Percentiles rank a stretch among this genome's conserved stretches.
Conservation (phyloP, 1,284 basidiomycete species). For the Marasmius sp. region DNA sequence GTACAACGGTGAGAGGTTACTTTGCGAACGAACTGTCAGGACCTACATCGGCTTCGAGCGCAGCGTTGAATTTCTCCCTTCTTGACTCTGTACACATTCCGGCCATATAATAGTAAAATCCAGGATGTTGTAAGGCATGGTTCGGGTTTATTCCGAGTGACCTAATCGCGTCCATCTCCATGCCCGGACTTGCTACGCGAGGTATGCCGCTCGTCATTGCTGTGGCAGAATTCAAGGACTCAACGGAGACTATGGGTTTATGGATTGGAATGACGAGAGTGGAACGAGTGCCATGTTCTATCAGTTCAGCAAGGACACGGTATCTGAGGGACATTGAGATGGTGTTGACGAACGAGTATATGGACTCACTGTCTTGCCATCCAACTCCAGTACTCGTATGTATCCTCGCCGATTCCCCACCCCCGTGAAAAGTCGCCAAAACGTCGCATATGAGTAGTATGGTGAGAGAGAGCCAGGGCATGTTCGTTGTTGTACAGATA, state of each 20-base stretch:
- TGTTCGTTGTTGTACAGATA: constrained; percentile 88
- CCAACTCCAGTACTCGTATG: constrained; percentile 98
- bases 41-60: constrained; percentile 59
- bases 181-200: constrained; percentile 29
- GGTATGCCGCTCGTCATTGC: constrained; percentile 24
- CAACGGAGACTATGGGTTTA: constrained; percentile 31
- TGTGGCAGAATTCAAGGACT: constrained; percentile 23
- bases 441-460: constrained; percentile 80
- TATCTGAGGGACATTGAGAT: constrained; percentile 48
- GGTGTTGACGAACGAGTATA: neutral
- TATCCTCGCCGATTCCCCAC: constrained; percentile 97
- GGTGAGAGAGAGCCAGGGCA: constrained; percentile 74
- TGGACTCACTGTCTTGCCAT: constrained; percentile 80
- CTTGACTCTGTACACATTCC: constrained; percentile 81
- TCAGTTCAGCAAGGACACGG: constrained; percentile 83
- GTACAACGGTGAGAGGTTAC: too few species aligned
- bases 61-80: constrained; percentile 62
- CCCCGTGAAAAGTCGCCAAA: constrained; percentile 88
- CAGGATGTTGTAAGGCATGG: constrained; percentile 82
- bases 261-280: constrained; percentile 68
- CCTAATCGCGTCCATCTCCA: constrained; percentile 54
- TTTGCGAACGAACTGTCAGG: neutral
- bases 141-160: constrained; percentile 66
- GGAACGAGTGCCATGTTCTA: constrained; percentile 76
- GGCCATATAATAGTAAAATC: constrained; percentile 88